phyloP scores from a whole-genome alignment of 768 basidiomycete genomes.

The Lepiota venenata region DNA sequence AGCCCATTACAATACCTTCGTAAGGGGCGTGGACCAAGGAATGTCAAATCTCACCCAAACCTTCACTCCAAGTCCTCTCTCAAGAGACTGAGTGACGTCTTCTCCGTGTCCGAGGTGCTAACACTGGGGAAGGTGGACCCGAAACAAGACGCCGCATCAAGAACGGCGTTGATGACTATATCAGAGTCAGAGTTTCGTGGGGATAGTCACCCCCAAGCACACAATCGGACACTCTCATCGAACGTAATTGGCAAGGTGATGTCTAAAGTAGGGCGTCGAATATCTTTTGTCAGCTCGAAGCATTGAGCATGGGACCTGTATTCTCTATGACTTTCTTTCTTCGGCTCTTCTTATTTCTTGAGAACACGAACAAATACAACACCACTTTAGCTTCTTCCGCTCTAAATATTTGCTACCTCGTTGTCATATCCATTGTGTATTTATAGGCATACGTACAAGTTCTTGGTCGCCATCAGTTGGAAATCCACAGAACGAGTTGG shows the following conservation, averaged over 20 bases:
- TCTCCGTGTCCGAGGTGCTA: neutral
- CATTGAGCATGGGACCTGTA: neutral
- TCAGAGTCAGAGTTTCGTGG: neutral
- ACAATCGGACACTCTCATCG: neutral
- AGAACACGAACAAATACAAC: no score
- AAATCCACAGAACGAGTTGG: no score
- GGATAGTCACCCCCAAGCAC: neutral
- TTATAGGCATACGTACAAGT: no score
- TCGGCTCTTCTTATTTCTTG: neutral
- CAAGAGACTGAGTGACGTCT: constrained; percentile 1
- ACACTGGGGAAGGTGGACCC: neutral
- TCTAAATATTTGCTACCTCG: no score
- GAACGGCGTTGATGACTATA: neutral
- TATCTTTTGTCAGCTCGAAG: constrained; percentile 1
- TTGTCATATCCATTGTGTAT: no score
- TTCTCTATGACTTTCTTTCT: neutral
- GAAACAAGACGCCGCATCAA: neutral
- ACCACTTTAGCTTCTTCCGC: no score
- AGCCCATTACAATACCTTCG: neutral
- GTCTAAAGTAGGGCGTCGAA: neutral
- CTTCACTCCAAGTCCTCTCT: constrained; percentile 6
- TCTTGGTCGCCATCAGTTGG: no score
- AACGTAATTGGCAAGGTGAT: neutral
- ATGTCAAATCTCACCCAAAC: neutral
- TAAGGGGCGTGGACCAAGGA: neutral